phyloP scores from a whole-genome alignment of 139 green algal species.

The Chlamydomonas eustigma region DNA sequence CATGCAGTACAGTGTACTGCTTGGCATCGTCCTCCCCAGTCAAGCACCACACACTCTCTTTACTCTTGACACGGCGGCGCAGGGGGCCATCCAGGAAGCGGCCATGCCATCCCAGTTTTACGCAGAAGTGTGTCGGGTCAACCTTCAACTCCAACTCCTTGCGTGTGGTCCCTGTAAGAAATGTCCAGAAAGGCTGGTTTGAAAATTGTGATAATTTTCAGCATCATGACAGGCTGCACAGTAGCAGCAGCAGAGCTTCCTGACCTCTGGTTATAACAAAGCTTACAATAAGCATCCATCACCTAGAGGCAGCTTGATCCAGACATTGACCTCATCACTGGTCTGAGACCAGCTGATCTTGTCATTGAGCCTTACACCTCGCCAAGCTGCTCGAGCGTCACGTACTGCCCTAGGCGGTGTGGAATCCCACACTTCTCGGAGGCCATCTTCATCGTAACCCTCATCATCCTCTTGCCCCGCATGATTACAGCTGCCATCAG shows the following conservation, averaged over 20 bases:
- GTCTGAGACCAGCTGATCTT: conserved; percentile 8
- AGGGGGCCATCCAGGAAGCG: conserved; percentile 56
- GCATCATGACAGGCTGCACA: too few species aligned
- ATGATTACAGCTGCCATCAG: too few species aligned
- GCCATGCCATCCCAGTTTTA: conserved; percentile 58
- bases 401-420: neutral
- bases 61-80: conserved; percentile 20
- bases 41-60: neutral
- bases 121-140: conserved; percentile 21
- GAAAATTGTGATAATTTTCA: too few species aligned
- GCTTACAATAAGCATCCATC: too few species aligned
- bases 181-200: too few species aligned
- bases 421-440: conserved; percentile 11
- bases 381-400: conserved; percentile 3
- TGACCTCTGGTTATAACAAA: too few species aligned
- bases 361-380: neutral
- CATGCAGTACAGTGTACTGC: neutral
- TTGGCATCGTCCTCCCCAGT: neutral
- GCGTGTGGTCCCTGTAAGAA: conserved; percentile 25
- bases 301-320: conserved; percentile 18
- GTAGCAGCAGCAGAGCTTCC: too few species aligned
- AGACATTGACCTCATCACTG: conserved; percentile 7
- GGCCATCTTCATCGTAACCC: conserved; percentile 14
- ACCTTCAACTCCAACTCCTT: conserved; percentile 28
- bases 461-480: too few species aligned